Percentiles rank a stretch among this genome's conserved stretches.
phyloP scores from a whole-genome alignment of 768 basidiomycete genomes.

The Lactarius psammicola region DNA sequence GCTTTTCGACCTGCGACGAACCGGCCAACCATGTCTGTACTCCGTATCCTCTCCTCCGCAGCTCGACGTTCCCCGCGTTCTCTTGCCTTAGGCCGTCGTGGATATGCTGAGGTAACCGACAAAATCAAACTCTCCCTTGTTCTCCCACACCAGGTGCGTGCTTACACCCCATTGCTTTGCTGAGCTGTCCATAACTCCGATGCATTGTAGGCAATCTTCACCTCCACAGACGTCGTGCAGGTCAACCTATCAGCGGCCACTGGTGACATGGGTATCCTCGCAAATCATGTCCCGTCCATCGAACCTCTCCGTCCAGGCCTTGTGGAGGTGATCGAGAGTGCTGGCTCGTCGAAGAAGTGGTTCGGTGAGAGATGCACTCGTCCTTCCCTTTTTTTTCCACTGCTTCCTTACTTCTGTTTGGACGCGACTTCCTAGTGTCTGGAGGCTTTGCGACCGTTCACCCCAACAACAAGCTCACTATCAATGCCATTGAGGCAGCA shows the following conservation, averaged over 20 bases:
- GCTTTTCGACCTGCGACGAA: background rate
- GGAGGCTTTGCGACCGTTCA: slow-evolving; percentile 98
- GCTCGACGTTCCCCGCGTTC: slow-evolving; percentile 57
- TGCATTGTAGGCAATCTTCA: slow-evolving; percentile 74
- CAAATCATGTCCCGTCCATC: slow-evolving; percentile 97
- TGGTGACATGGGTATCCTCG: slow-evolving; percentile 99
- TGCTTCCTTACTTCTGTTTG: background rate
- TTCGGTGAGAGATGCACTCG: slow-evolving; percentile 67
- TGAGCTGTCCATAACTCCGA: slow-evolving; percentile 19
- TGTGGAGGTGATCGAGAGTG: slow-evolving; percentile 88
- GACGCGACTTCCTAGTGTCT: slow-evolving; percentile 56
- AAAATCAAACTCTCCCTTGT: slow-evolving; percentile 92
- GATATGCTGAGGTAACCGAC: slow-evolving; percentile 89
- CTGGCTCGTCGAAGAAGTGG: slow-evolving; percentile 85
- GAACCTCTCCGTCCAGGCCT: slow-evolving; percentile 94
- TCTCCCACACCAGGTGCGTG: slow-evolving; percentile 89
- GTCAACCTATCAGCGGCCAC: slow-evolving; percentile 93
- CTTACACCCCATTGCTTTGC: slow-evolving; percentile 3
- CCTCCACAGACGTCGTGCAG: slow-evolving; percentile 88
- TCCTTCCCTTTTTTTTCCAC: background rate
- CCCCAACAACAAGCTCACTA: slow-evolving; percentile 93
- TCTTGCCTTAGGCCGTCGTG: slow-evolving; percentile 60
- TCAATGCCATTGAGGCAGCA: slow-evolving; percentile 97
- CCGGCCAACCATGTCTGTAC: slow-evolving; percentile 60
- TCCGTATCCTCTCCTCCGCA: slow-evolving; percentile 66